phyloP scores from a whole-genome alignment of 495 filamentous ascomycete genomes.

The Penicillium cataractarum region DNA sequence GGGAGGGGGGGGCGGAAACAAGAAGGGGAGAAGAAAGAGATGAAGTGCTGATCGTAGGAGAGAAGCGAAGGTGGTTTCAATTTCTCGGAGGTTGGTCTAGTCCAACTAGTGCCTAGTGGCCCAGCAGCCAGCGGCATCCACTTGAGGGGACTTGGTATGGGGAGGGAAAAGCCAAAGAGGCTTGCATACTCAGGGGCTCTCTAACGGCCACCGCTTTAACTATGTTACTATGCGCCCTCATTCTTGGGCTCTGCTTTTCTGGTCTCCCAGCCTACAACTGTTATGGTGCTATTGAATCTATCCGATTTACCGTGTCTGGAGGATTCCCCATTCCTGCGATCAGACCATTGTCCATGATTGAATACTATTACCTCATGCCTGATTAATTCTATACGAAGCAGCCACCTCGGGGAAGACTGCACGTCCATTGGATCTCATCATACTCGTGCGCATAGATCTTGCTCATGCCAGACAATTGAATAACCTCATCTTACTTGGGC shows the following conservation, averaged over 20 bases:
- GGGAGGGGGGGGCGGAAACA: slow-evolving; percentile 9
- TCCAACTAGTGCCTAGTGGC: slow-evolving; percentile 32
- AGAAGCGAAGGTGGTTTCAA: slow-evolving; percentile 24
- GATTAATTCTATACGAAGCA: neutral
- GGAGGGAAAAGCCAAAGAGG: neutral
- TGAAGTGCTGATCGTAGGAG: slow-evolving; percentile 9
- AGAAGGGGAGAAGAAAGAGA: slow-evolving; percentile 18
- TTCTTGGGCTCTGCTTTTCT: slow-evolving; percentile 1
- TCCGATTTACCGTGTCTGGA: neutral
- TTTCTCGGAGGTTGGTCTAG: slow-evolving; percentile 33
- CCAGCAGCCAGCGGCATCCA: slow-evolving; percentile 3
- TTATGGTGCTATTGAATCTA: slow-evolving; percentile 11
- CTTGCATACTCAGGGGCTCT: slow-evolving; percentile 35
- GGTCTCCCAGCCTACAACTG: slow-evolving; percentile 18
- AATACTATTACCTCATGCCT: neutral
- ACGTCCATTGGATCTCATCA: neutral
- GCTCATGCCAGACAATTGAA: neutral
- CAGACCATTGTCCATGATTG: neutral
- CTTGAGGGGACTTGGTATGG: neutral
- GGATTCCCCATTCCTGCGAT: neutral
- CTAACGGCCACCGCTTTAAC: neutral
- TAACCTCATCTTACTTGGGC: neutral
- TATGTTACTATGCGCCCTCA: slow-evolving; percentile 14
- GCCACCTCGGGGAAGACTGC: neutral
- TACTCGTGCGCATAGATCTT: neutral